Conservation (phyloP, 768 basidiomycete species). For the Serpula lacrymans region DNA sequence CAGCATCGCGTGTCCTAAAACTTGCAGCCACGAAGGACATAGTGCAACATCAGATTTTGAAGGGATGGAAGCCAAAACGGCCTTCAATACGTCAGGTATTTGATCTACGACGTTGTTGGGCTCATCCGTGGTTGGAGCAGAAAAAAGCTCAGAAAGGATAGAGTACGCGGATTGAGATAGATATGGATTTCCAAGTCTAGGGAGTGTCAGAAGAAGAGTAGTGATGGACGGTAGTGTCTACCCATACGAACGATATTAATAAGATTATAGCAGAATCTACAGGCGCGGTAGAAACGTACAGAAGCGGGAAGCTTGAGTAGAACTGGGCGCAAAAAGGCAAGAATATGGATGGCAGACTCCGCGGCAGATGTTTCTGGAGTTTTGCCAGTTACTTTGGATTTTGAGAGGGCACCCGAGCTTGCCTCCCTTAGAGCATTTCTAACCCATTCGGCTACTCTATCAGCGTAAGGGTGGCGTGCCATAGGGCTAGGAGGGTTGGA, state of each 20-base stretch:
- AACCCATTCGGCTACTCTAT: slow-evolving; percentile 78
- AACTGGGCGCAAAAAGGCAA: slow-evolving; percentile 67
- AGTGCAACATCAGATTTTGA: slow-evolving; percentile 64
- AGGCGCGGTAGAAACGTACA: slow-evolving; percentile 44
- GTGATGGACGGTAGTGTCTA: slow-evolving; percentile 75
- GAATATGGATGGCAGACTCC: slow-evolving; percentile 76
- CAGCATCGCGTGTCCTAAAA: slow-evolving; percentile 71
- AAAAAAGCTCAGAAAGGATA: slow-evolving; percentile 78
- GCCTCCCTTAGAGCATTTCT: slow-evolving; percentile 64
- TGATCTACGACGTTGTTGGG: slow-evolving; percentile 49
- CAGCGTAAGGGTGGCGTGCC: slow-evolving; percentile 80
- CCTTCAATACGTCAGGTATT: slow-evolving; percentile 58
- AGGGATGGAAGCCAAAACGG: slow-evolving; percentile 67
- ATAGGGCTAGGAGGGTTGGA: slow-evolving; percentile 74
- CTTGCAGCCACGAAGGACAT: slow-evolving; percentile 74
- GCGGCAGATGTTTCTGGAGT: slow-evolving; percentile 51
- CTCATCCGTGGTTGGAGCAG: slow-evolving; percentile 47
- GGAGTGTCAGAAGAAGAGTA: slow-evolving; percentile 70
- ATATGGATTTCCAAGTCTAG: slow-evolving; percentile 85
- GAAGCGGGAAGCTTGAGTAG: slow-evolving; percentile 59
- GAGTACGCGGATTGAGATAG: slow-evolving; percentile 87
- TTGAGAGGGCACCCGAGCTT: slow-evolving; percentile 55
- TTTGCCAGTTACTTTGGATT: slow-evolving; percentile 53
- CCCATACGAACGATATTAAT: not conserved
- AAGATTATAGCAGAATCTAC: slow-evolving; percentile 6